Conservation (phyloP, 331 rosid genomes). For the Pyracantha coccinea region DNA sequence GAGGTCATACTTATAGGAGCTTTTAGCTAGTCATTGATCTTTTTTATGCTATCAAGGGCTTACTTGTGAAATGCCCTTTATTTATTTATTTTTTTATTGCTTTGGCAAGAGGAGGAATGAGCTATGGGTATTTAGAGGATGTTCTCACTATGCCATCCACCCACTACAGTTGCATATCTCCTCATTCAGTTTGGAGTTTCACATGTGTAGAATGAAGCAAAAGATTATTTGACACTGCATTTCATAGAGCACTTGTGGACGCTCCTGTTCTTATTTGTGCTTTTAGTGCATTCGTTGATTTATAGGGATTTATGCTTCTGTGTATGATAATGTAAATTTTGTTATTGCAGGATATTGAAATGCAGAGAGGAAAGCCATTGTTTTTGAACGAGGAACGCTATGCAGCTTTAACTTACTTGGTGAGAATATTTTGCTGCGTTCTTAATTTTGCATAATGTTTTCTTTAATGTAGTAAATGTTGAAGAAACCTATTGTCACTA, state of each 20-base stretch:
- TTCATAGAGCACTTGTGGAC: background rate
- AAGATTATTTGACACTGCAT: background rate
- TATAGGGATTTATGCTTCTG: background rate
- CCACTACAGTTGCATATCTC: background rate
- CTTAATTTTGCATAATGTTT: background rate
- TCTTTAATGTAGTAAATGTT: background rate
- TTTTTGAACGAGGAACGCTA: constrained; percentile 86
- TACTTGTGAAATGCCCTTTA: background rate
- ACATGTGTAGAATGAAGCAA: background rate
- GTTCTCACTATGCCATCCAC: background rate
- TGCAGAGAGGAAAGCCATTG: constrained; percentile 87
- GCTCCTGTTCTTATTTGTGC: background rate
- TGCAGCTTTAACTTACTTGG: constrained; percentile 88
- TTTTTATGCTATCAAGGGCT: background rate
- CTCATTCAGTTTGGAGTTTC: background rate
- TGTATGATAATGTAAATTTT: constrained; percentile 1
- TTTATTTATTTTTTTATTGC: background rate
- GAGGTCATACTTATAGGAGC: background rate
- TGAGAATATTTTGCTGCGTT: constrained; percentile 5
- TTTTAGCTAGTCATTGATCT: background rate
- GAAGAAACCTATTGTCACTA: background rate
- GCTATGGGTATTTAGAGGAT: background rate
- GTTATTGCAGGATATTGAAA: constrained; percentile 60
- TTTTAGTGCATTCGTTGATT: background rate
- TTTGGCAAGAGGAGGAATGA: background rate